A percentile compares a stretch with the other conserved stretches of the same genome.
Conservation (phyloP, 2,329 filamentous ascomycete species). For the Pseudogymnoascus sp. region DNA sequence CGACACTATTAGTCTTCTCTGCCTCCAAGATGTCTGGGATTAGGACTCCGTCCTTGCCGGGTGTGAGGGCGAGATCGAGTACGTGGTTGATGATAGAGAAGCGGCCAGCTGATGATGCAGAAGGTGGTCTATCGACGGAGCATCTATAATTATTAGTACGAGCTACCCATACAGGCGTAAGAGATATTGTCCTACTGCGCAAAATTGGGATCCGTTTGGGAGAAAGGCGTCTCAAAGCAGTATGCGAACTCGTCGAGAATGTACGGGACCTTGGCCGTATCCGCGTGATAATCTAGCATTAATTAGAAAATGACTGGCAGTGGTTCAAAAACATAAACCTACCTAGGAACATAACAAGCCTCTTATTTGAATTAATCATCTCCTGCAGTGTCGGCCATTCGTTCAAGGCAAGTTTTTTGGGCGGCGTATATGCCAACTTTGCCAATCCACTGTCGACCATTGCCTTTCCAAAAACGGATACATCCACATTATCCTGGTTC, state of each 20-base stretch:
- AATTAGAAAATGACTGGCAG: neutral
- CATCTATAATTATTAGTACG: conserved; percentile 41
- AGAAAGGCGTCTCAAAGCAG: conserved; percentile 68
- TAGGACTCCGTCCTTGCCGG: conserved; percentile 30
- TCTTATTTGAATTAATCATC: conserved; percentile 54
- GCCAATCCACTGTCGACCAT: conserved; percentile 20
- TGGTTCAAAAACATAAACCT: conserved; percentile 19
- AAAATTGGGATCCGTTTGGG: conserved; percentile 51
- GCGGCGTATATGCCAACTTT: conserved; percentile 25
- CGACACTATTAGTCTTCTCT: conserved; percentile 40
- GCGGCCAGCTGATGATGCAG: conserved; percentile 37
- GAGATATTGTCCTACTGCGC: conserved; percentile 29
- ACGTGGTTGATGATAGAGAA: conserved; percentile 60
- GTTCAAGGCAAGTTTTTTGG: conserved; percentile 32
- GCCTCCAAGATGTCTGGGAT: conserved; percentile 45
- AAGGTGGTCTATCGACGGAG: conserved; percentile 52
- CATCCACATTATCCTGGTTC: conserved; percentile 51
- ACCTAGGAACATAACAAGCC: conserved; percentile 67
- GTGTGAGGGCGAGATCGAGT: conserved; percentile 42
- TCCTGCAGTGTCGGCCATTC: conserved; percentile 64
- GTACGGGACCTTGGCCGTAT: conserved; percentile 47
- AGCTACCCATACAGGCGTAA: no score
- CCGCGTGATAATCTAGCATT: conserved; percentile 51
- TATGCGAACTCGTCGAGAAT: conserved; percentile 58
- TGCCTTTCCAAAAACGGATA: conserved; percentile 43